Percentiles rank a stretch among this genome's conserved stretches.
Evolutionary conservation across 163 green algal genomes (phyloP).

Genomic region (Chloroidium sp.): DNA sequence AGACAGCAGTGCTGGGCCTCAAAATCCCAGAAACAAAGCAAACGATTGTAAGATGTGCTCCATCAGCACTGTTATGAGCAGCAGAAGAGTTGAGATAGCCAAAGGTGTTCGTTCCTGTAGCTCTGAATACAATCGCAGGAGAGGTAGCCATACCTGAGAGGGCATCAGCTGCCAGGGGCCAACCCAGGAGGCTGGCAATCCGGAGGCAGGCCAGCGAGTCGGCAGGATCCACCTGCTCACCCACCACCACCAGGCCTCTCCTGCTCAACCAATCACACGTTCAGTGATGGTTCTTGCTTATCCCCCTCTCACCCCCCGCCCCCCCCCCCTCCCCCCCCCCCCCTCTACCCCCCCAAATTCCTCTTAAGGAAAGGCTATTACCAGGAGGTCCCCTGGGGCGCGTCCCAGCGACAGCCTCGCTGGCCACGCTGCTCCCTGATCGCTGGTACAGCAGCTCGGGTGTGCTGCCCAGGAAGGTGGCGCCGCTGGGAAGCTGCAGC

Average conservation of each 20-base stretch:
- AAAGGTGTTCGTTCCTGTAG: too few species aligned
- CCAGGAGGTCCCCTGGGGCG: slow-evolving; percentile 58
- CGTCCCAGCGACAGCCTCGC: slow-evolving; percentile 91
- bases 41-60: too few species aligned
- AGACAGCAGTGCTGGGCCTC: too few species aligned
- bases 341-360: too few species aligned
- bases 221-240: slow-evolving; percentile 38
- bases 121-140: too few species aligned
- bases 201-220: slow-evolving; percentile 49
- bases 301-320: too few species aligned
- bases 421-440: slow-evolving; percentile 54
- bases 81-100: too few species aligned
- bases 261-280: not conserved
- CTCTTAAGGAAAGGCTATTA: not conserved
- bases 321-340: too few species aligned
- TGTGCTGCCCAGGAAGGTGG: slow-evolving; percentile 78
- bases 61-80: too few species aligned
- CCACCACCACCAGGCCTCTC: slow-evolving; percentile 69
- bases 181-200: slow-evolving; percentile 59
- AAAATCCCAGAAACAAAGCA: too few species aligned
- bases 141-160: slow-evolving; percentile 46
- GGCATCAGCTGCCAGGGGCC: slow-evolving; percentile 82
- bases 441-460: slow-evolving; percentile 87
- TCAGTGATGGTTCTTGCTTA: too few species aligned
- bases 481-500: slow-evolving; percentile 47